A percentile compares a stretch with the other conserved stretches of the same genome.
These are phyloP conservation scores for Saccharomyces paradoxus DNA, from an alignment of 805 yeast species.

Conservation along the genomic window DNA sequence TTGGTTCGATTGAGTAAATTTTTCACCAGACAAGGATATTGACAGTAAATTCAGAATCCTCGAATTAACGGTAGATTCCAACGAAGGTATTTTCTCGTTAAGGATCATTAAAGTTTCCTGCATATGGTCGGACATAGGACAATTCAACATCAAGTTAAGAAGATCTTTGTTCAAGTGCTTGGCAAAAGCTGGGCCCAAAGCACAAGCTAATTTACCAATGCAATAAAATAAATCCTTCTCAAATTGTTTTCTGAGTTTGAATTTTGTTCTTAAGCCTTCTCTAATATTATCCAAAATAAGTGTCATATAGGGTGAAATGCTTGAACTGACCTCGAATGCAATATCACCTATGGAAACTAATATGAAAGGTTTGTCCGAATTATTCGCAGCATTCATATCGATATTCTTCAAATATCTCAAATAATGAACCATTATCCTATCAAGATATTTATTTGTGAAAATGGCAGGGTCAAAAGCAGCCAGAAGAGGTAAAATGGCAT, in stretches of 20 bases:
- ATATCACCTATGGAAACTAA: constrained; percentile 79
- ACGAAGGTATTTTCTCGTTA: constrained; percentile 67
- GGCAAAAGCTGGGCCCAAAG: constrained; percentile 89
- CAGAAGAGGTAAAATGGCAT: constrained; percentile 71
- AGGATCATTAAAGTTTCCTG: constrained; percentile 64
- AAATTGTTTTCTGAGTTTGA: constrained; percentile 56
- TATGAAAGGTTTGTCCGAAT: constrained; percentile 61
- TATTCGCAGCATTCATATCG: constrained; percentile 29
- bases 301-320: constrained; percentile 80
- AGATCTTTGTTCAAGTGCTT: constrained; percentile 80
- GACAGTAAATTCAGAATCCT: constrained; percentile 65
- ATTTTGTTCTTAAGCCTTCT: constrained; percentile 55
- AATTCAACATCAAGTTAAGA: constrained; percentile 66
- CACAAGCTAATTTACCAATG: constrained; percentile 73
- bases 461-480: constrained; percentile 69
- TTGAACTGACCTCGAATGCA: constrained; percentile 64
- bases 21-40: constrained; percentile 69
- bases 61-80: constrained; percentile 64
- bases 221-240: constrained; percentile 86
- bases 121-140: constrained; percentile 79
- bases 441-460: constrained; percentile 76
- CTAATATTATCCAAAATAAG: constrained; percentile 76
- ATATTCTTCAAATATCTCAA: constrained; percentile 68
- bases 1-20: constrained; percentile 78
- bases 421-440: constrained; percentile 67